Evolutionary conservation across 768 basidiomycete species (phyloP), one percentile per base, ranked within the genome.

Genomic region (Mrakia frigida): DNA sequence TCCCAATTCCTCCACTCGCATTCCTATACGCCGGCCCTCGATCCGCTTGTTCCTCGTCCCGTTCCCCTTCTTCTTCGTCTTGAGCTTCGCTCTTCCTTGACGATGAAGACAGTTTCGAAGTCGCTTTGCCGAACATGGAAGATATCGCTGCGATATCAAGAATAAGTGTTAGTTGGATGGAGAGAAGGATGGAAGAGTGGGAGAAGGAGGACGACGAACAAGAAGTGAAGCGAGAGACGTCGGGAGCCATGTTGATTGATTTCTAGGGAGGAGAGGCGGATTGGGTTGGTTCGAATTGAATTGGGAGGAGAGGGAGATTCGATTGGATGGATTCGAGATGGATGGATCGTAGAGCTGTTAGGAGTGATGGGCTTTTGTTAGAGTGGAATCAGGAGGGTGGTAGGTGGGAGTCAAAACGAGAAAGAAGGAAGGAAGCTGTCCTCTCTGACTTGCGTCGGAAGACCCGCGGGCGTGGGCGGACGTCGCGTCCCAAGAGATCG

Each of bases 1-100:
- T 75, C 33, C 74, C 74, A 4, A 75, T 75, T 10, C 74, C 74
- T 10, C 74, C 74, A n/a, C 65, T 69, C 2, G 67, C 52, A 35
- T 53, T 75, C 60, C 74, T 59, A 33, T 70, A 75, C 5, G 74
- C 65, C 31, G 74, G 65, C 6, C 69, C 74, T 39, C 43, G 4
- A 14, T 1, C 39, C 21, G 5, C 16, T 25, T 11, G 43, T 63
- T 74, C n/a, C 37, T 43, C 71, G 65, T 68, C n/a, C n/a, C n/a
- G n/a, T n/a, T n/a, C n/a, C n/a, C n/a, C 65, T 35, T 16, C 65
- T 10, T 39, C 35, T 3, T 39, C 25, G 65, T 21, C 21, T 68
- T 68, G 65, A 70, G 43, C 41, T 46, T 63, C 37, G 61, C 1
- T 31, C 28, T 37, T 16, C n/a, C n/a, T n/a, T n/a, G n/a, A n/a